These are phyloP conservation scores for Ogataea sp. DNA, from an alignment of 805 yeast genomes.

Conservation along the genomic window DNA sequence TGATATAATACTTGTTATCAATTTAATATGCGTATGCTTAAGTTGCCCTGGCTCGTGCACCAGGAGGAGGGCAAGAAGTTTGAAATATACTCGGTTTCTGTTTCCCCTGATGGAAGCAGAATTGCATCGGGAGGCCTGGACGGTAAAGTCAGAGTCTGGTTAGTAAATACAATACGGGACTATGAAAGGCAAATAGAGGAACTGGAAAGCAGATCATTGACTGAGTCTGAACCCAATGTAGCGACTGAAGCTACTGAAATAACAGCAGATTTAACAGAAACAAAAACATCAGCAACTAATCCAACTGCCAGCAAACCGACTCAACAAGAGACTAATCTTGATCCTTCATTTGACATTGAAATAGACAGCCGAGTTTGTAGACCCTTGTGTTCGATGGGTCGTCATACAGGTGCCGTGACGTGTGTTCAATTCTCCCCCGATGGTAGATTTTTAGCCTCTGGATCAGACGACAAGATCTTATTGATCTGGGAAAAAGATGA, in stretches of 20 bases:
- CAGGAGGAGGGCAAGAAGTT: conserved; percentile 71
- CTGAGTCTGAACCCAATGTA: too few relatives aligned
- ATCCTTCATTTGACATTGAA: conserved; percentile 1
- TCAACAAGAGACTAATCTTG: background rate
- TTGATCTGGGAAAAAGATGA: conserved; percentile 92
- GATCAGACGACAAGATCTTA: conserved; percentile 89
- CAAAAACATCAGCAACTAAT: background rate
- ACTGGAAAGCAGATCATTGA: background rate
- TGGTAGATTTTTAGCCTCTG: conserved; percentile 86
- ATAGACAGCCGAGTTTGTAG: conserved; percentile 28
- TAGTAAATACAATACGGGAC: conserved; percentile 43
- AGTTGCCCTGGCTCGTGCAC: conserved; percentile 68
- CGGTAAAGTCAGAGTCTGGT: conserved; percentile 91
- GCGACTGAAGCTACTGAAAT: too few relatives aligned
- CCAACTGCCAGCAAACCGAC: background rate
- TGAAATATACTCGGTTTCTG: conserved; percentile 79
- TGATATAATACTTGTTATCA: background rate
- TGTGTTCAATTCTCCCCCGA: conserved; percentile 88
- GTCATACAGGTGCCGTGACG: conserved; percentile 96
- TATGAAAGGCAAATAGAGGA: conserved; percentile 23
- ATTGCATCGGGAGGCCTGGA: conserved; percentile 92
- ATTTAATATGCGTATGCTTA: conserved; percentile 46
- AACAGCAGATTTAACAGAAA: too few relatives aligned
- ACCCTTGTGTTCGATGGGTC: conserved; percentile 83
- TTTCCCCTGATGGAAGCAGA: conserved; percentile 74